Percentiles rank a stretch among this genome's conserved stretches.
Evolutionary conservation across 1,284 basidiomycete genomes (phyloP).

Genomic region (Irpex sp.): DNA sequence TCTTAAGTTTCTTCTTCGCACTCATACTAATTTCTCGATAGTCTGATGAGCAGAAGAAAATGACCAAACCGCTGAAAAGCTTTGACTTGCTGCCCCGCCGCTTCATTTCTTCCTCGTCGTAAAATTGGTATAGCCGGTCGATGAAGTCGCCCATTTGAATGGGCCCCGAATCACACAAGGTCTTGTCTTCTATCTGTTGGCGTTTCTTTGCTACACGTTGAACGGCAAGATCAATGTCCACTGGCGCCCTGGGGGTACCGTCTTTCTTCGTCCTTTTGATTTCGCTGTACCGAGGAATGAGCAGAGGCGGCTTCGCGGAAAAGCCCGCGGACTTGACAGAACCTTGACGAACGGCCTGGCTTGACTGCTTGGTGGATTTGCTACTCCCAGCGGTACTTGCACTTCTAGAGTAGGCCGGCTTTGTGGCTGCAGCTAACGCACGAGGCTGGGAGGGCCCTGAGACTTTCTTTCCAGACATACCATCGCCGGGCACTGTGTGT

Average conservation of each 20-base stretch:
- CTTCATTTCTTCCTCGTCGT: not conserved
- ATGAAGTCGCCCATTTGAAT: not conserved
- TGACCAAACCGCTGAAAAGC: not conserved
- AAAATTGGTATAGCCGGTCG: not conserved
- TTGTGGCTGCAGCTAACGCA: not conserved
- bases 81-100: not conserved
- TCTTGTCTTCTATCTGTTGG: not conserved
- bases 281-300: not conserved
- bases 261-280: conserved; percentile 1
- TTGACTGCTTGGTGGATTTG: not conserved
- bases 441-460: not conserved
- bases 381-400: not conserved
- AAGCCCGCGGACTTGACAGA: not conserved
- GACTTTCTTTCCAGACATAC: not conserved
- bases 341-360: not conserved
- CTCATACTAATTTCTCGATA: not conserved
- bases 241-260: not conserved
- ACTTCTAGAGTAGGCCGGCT: not conserved
- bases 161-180: not conserved
- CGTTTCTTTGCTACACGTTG: not conserved
- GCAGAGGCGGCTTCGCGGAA: not conserved
- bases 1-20: not conserved
- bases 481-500: not conserved
- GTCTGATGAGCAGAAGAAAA: not conserved
- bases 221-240: not conserved